A percentile compares a stretch with the other conserved stretches of the same genome.
These are phyloP conservation scores for Hymenoscyphus scutula DNA, from an alignment of 2,329 filamentous ascomycete genomes.

Conservation along the genomic window DNA sequence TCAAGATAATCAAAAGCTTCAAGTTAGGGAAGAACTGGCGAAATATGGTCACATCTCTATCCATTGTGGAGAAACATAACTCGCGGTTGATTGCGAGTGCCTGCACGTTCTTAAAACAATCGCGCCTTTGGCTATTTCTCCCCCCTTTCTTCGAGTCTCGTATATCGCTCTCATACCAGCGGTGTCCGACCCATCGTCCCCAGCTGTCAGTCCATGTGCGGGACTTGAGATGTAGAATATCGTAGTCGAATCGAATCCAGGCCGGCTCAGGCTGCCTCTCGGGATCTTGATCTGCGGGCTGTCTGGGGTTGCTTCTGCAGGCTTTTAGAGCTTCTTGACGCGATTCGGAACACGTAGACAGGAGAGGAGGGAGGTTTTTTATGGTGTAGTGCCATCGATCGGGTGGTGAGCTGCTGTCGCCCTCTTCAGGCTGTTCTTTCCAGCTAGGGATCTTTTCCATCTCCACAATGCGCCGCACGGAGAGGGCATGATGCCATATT, in stretches of 20 bases:
- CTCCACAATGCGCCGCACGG: conserved; percentile 12
- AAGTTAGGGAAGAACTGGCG: conserved; percentile 14
- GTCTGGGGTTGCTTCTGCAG: not conserved
- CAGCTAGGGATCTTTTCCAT: conserved; percentile 16
- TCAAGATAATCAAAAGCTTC: conserved; percentile 16
- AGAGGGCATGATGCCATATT: conserved; percentile 14
- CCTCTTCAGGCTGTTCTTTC: not conserved
- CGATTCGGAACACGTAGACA: conserved; percentile 13
- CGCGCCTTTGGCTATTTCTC: conserved; percentile 11
- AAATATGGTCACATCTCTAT: conserved; percentile 8
- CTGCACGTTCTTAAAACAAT: conserved; percentile 12
- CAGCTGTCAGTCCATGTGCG: conserved; percentile 4
- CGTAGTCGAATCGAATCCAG: conserved; percentile 17
- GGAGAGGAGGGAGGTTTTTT: conserved; percentile 12
- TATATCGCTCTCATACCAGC: conserved; percentile 12
- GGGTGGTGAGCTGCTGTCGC: not conserved
- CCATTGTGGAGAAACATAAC: conserved; percentile 7
- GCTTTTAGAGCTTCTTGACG: conserved; percentile 15
- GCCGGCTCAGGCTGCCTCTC: not conserved
- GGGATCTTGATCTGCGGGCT: not conserved
- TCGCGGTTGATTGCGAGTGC: conserved; percentile 15
- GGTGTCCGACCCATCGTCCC: not conserved
- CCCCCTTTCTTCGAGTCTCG: not conserved
- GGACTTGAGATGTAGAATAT: conserved; percentile 16
- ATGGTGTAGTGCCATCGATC: conserved; percentile 14